These are phyloP conservation scores for Ceratocystis harringtonii DNA, from an alignment of 2,329 filamentous ascomycete genomes.

Conservation along the genomic window DNA sequence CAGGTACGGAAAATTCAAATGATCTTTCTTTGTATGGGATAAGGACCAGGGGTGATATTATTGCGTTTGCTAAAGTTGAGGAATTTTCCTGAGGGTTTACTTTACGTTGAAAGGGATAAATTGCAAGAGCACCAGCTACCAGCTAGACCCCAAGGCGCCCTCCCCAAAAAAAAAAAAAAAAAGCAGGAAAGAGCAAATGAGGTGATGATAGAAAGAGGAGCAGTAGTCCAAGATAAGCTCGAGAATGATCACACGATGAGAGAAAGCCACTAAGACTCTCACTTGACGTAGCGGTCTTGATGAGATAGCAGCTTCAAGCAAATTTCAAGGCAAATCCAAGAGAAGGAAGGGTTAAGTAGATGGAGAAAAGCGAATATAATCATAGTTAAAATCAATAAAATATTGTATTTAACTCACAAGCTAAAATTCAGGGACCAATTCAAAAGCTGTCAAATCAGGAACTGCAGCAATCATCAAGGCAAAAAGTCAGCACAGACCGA, in stretches of 20 bases:
- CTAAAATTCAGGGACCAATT: conserved; percentile 2
- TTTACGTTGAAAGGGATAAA: neutral
- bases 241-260: neutral
- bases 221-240: neutral
- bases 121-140: neutral
- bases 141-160: neutral
- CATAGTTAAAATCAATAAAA: neutral
- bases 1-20: neutral
- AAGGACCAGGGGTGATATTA: neutral
- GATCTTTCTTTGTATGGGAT: neutral
- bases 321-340: neutral
- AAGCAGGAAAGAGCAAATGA: neutral
- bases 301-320: neutral
- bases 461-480: neutral
- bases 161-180: neutral
- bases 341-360: neutral
- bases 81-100: conserved; percentile 2
- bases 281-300: neutral
- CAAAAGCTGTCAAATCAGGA: conserved; percentile 5
- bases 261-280: neutral
- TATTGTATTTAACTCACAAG: neutral
- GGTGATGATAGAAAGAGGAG: neutral
- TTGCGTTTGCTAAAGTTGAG: conserved; percentile 4
- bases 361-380: neutral
- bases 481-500: conserved; percentile 5